Base-by-base conservation (phyloP, 2,329 filamentous ascomycete genomes). In the Purpureocillium takamizusanense region DNA sequence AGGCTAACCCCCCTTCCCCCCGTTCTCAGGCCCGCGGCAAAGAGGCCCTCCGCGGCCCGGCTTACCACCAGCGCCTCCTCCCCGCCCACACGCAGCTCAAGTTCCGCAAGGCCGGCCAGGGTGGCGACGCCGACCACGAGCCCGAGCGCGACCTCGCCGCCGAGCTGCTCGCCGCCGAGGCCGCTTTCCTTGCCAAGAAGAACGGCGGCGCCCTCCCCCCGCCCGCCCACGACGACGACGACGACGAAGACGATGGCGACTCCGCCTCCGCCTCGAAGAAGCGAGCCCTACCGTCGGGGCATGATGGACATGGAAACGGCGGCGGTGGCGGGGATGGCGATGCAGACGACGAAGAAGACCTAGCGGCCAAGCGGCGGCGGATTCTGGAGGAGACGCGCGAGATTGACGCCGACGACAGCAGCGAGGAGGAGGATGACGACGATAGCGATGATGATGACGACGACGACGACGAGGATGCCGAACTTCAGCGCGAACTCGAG, bases 51-150 rank as follows among this genome's bases (percentile, higher is more conserved):
- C 83, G 88, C 54, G 92, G 92, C 35, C 86, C 87, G 36, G 90
- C 88, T 51, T 97, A 95, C 69, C 92, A 98, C 60, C 90, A 97
- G 64, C 84, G 92, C 52, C 83, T 97, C 13, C 81, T 95, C 12
- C 90, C 92, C 27, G 92, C 92, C 25, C 84, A 98, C 62, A 97
- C 86, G 11, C 81, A 86, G 47, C 81, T 98, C 56, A 98, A 98
- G 67, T 84, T 82, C 57, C 78, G 87, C 69, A 81, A 75, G 34
- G 69, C 83, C n/a, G 89, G 88, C 33, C 92, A 98, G 67, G 92
- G 92, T 51, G 86, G 86, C 48, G 81, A 80, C 47, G 83, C 83
- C 25, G 60, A 61, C 36, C 81, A 81, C 28, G 87, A 94, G 47
- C 66, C 73, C 41, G 43, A 56, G 38, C 86, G 84, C 56, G 90